phyloP scores from a whole-genome alignment of 2,329 filamentous ascomycete genomes.

The Fusarium sp. region DNA sequence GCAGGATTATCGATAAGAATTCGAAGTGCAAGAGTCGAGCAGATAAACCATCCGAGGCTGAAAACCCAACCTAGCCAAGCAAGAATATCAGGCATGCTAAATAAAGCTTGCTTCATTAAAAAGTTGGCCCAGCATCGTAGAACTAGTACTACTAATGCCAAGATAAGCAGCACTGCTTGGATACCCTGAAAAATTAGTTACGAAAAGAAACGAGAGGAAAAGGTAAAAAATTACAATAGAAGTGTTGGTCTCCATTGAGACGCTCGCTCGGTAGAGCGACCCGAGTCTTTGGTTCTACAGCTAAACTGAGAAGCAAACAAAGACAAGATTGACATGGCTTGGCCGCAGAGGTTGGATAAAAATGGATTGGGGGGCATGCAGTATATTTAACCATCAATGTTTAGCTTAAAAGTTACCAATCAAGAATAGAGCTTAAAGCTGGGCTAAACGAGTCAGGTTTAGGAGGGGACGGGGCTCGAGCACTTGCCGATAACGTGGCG shows the following conservation, averaged over 20 bases:
- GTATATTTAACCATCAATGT: neutral
- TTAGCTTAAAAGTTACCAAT: neutral
- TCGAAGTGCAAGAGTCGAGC: conserved; percentile 8
- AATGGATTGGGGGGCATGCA: neutral
- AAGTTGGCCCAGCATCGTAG: neutral
- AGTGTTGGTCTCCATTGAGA: neutral
- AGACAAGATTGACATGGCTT: neutral
- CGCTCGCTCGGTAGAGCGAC: neutral
- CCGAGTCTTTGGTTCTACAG: neutral
- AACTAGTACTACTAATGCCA: neutral
- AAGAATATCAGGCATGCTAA: neutral
- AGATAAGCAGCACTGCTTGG: neutral
- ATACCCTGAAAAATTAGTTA: neutral
- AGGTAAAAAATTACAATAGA: neutral
- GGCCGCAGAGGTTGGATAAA: neutral
- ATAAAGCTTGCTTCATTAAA: neutral
- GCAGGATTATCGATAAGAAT: conserved; percentile 10
- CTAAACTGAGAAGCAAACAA: neutral
- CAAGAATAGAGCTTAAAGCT: neutral
- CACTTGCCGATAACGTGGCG: neutral
- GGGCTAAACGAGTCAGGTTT: neutral
- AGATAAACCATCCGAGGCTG: conserved; percentile 16
- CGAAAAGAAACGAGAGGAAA: neutral
- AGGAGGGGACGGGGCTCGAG: neutral
- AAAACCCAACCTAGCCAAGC: conserved; percentile 15